These are phyloP conservation scores for Neurospora sp. DNA, from an alignment of 495 filamentous ascomycete genomes.

Conservation along the genomic window DNA sequence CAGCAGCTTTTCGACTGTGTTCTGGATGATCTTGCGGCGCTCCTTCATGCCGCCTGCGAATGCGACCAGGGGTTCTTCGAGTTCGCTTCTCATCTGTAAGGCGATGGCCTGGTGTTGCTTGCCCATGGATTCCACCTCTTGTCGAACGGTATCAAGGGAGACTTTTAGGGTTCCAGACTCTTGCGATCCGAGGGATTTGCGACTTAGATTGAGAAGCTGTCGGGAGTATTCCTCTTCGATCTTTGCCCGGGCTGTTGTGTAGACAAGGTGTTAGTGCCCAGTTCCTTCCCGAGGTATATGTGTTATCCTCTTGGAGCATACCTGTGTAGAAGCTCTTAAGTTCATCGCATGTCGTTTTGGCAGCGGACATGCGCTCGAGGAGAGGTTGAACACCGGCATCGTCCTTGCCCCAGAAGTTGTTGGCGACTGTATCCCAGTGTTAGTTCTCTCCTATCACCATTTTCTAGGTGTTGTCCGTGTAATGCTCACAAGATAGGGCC, in stretches of 20 bases:
- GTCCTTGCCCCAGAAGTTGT: conserved; percentile 99
- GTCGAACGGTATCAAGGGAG: conserved; percentile 78
- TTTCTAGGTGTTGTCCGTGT: neutral
- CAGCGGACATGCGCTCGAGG: conserved; percentile 90
- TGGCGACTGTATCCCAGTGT: conserved; percentile 56
- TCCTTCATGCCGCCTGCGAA: conserved; percentile 94
- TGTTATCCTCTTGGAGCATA: conserved; percentile 24
- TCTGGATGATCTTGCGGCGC: conserved; percentile 89
- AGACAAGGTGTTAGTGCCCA: conserved; percentile 2
- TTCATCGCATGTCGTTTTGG: conserved; percentile 93
- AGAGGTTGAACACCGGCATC: conserved; percentile 91
- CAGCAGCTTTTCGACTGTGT: conserved; percentile 81
- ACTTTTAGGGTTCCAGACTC: conserved; percentile 74
- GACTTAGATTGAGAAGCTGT: conserved; percentile 74
- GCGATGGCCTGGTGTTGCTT: conserved; percentile 89
- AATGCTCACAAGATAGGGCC: conserved; percentile 34
- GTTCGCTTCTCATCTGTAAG: conserved; percentile 85
- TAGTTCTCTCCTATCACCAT: neutral
- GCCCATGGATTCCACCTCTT: conserved; percentile 88
- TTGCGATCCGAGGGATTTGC: conserved; percentile 82
- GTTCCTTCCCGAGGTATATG: neutral
- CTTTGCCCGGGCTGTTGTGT: conserved; percentile 60
- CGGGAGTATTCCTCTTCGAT: conserved; percentile 98
- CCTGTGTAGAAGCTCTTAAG: conserved; percentile 83
- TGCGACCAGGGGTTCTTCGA: conserved; percentile 89